Evolutionary conservation across 306 rosid genomes (phyloP), one percentile per base, ranked within the genome.

Genomic region (Vicia faba): DNA sequence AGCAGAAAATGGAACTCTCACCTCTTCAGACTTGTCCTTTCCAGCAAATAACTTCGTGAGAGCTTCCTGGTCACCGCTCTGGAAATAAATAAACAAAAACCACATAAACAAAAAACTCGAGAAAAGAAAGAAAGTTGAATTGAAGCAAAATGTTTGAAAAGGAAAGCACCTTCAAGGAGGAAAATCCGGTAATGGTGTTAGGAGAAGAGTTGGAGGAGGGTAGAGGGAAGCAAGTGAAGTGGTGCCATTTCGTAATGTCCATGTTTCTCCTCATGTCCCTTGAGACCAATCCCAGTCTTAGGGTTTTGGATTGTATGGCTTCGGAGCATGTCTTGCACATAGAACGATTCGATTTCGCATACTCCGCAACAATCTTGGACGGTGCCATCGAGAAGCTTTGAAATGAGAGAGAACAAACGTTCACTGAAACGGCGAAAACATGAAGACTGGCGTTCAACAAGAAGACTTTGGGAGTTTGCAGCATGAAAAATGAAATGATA

Each of bases 21-120:
- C 81, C 72, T 76, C 70, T 70, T 61, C 64, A 69, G 80, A 53
- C 31, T 77, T 74, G 57, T 77, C 83, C 26, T 60, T 40, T 63
- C n/a, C 82, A 45, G 60, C 68, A 19, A 87, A 64, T 80, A 82
- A 61, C 40, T 84, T 65, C 78, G 73, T 72, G 62, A 92, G 69
- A 77, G 83, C 83, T 70, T 92, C 96, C 81, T 89, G 89, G 67
- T 92, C 97, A 78, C 76, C 68, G 28, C 64, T 67, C 92, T 85
- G 81, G 3, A 14, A 57, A 55, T 7, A 65, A 57, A 62, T 13
- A 50, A 38, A 57, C 9, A 33, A 33, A 33, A 33, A 33, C 38
- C 38, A 33, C 9, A 33, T 33, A 33, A 33, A 7, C 38, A 33
- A 33, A 33, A 33, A 7, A 33, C 38, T 33, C 9, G 9, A 33